Evolutionary conservation across 2,329 filamentous ascomycete species (phyloP).

Genomic region (Pseudogymnoascus sp.): DNA sequence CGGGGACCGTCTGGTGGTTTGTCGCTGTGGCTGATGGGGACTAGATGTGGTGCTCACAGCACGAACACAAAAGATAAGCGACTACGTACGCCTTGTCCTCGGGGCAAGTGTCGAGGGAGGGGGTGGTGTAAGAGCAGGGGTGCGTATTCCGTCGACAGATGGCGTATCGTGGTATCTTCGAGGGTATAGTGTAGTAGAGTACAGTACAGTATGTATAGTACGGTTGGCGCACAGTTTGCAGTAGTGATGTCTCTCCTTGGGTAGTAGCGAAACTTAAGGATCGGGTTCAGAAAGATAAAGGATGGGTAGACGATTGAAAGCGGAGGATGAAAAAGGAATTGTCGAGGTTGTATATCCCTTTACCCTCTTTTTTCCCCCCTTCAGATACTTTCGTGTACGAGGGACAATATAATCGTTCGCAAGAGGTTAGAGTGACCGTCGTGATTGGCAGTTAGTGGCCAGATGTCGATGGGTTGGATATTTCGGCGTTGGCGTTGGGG

Average conservation of each 20-base stretch:
- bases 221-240: background rate
- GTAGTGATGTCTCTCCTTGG: background rate
- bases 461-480: background rate
- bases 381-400: background rate
- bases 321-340: background rate
- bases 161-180: background rate
- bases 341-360: background rate
- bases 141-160: background rate
- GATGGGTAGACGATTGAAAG: background rate
- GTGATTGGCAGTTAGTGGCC: background rate
- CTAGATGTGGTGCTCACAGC: background rate
- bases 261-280: background rate
- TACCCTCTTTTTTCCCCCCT: background rate
- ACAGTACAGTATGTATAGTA: background rate
- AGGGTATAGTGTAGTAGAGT: background rate
- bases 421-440: constrained; percentile 3
- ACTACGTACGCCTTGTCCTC: constrained; percentile 1
- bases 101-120: background rate
- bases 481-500: background rate
- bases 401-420: background rate
- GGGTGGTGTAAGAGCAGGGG: background rate
- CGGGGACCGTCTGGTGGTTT: constrained; percentile 23
- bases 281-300: background rate
- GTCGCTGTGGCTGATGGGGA: background rate
- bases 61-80: constrained; percentile 9